Conservation (phyloP, 208 protist genomes). For the Leptomonas seymouri region DNA sequence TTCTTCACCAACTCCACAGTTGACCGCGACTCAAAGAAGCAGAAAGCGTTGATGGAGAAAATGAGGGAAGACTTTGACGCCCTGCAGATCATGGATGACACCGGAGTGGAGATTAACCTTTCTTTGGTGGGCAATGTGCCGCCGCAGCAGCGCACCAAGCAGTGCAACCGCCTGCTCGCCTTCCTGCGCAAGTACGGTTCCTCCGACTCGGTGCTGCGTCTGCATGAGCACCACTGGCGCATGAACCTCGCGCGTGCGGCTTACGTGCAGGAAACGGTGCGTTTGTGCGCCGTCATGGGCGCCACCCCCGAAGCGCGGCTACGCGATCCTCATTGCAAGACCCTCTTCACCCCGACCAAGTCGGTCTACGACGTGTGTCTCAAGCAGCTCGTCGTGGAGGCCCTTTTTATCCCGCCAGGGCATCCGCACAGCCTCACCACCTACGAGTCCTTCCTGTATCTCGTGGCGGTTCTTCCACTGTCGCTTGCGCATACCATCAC, state of each 20-base stretch:
- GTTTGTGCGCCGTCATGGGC: constrained; percentile 47
- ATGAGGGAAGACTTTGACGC: constrained; percentile 49
- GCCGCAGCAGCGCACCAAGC: constrained; percentile 42
- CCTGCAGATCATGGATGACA: constrained; percentile 50
- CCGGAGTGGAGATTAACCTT: constrained; percentile 38
- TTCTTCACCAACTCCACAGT: constrained; percentile 53
- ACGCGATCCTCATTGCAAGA: constrained; percentile 34
- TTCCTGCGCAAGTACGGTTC: constrained; percentile 58
- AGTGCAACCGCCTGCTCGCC: constrained; percentile 39
- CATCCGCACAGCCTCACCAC: constrained; percentile 58
- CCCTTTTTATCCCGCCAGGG: constrained; percentile 44
- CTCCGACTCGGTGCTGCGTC: constrained; percentile 36
- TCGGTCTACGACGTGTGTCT: constrained; percentile 54
- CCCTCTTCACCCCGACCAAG: constrained; percentile 47
- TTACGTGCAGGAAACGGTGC: constrained; percentile 59
- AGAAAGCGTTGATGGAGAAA: constrained; percentile 31
- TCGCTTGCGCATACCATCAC: constrained; percentile 18
- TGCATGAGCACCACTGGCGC: constrained; percentile 65
- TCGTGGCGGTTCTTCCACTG: constrained; percentile 38
- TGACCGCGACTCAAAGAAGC: constrained; percentile 38
- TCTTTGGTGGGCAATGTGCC: constrained; percentile 46
- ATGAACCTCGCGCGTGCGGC: constrained; percentile 48
- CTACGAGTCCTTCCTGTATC: constrained; percentile 48
- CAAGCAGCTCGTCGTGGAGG: constrained; percentile 55
- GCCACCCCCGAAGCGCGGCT: constrained; percentile 46